phyloP scores from a whole-genome alignment of 495 filamentous ascomycete species.

The Extremus antarcticus region DNA sequence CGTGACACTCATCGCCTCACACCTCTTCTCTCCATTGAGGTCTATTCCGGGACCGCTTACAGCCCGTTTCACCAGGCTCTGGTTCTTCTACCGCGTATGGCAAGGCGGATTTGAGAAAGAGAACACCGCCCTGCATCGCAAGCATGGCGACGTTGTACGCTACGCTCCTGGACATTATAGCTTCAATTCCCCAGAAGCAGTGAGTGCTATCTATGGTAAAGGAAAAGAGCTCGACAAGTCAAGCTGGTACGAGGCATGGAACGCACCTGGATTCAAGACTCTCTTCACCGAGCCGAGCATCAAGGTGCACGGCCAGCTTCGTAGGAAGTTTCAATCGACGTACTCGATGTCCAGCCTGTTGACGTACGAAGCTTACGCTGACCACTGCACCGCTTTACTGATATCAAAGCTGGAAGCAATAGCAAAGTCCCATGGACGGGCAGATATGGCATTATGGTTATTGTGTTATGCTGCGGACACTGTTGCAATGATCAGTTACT shows the following conservation, averaged over 20 bases:
- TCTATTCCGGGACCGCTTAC: slow-evolving; percentile 17
- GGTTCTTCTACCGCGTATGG: slow-evolving; percentile 40
- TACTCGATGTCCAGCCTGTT: slow-evolving; percentile 46
- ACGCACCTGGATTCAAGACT: slow-evolving; percentile 6
- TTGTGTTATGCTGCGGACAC: slow-evolving; percentile 22
- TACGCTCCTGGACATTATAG: slow-evolving; percentile 42
- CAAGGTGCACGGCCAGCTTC: slow-evolving; percentile 31
- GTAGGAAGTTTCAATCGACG: slow-evolving; percentile 31
- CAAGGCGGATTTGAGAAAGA: slow-evolving; percentile 36
- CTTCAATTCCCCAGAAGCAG: slow-evolving; percentile 34
- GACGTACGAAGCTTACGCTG: slow-evolving; percentile 44
- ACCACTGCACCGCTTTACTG: slow-evolving; percentile 42
- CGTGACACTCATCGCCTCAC: background rate
- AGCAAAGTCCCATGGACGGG: slow-evolving; percentile 22
- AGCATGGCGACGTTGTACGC: slow-evolving; percentile 37
- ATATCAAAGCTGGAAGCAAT: slow-evolving; percentile 35
- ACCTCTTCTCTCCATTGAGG: slow-evolving; percentile 8
- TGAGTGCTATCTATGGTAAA: slow-evolving; percentile 37
- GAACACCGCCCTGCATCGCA: slow-evolving; percentile 37
- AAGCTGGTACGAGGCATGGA: slow-evolving; percentile 9
- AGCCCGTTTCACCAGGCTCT: slow-evolving; percentile 38
- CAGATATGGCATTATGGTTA: slow-evolving; percentile 38
- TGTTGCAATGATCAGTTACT: slow-evolving; percentile 16
- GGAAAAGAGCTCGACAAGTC: slow-evolving; percentile 17
- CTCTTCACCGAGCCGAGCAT: slow-evolving; percentile 37